Evolutionary conservation across 345 rosid genomes (phyloP).

Genomic region (Acer saccharum): DNA sequence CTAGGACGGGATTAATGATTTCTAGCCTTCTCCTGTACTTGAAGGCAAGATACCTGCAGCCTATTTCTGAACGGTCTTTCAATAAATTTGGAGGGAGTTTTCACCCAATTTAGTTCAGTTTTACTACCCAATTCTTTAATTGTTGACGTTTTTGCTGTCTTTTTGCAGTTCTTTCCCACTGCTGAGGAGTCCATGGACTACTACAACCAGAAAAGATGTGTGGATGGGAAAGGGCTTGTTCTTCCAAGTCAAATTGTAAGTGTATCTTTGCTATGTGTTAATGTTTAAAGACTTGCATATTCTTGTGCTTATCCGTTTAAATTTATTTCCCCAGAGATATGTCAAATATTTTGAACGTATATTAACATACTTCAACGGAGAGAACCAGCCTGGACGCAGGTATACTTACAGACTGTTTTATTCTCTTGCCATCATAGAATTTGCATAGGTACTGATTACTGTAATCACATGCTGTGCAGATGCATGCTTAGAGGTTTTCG

Average conservation of each 20-base stretch:
- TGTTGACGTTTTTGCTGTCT: slow-evolving; percentile 13
- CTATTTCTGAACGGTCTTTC: slow-evolving; percentile 13
- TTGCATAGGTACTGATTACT: slow-evolving; percentile 14
- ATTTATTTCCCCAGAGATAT: slow-evolving; percentile 53
- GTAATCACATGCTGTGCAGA: slow-evolving; percentile 37
- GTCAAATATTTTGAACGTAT: slow-evolving; percentile 79
- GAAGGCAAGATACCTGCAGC: slow-evolving; percentile 43
- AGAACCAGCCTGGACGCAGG: slow-evolving; percentile 81
- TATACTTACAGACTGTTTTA: slow-evolving; percentile 28
- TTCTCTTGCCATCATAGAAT: slow-evolving; percentile 5
- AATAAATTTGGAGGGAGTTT: slow-evolving; percentile 16
- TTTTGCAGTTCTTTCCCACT: slow-evolving; percentile 81
- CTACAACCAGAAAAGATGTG: slow-evolving; percentile 84
- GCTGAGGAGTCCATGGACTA: slow-evolving; percentile 89
- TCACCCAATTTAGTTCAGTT: slow-evolving; percentile 9
- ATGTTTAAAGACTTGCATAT: slow-evolving; percentile 7
- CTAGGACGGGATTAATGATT: slow-evolving; percentile 91
- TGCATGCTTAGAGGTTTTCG: slow-evolving; percentile 92
- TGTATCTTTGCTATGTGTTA: slow-evolving; percentile 5
- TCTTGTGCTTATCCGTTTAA: slow-evolving; percentile 6
- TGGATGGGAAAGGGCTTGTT: slow-evolving; percentile 86
- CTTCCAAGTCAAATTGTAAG: slow-evolving; percentile 91
- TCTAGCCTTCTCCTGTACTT: slow-evolving; percentile 81
- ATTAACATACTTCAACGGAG: slow-evolving; percentile 77
- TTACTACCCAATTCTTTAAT: slow-evolving; percentile 12